Evolutionary conservation across 495 filamentous ascomycete species (phyloP), one percentile per base, ranked within the genome.

Genomic region (Penicillium argentinense): DNA sequence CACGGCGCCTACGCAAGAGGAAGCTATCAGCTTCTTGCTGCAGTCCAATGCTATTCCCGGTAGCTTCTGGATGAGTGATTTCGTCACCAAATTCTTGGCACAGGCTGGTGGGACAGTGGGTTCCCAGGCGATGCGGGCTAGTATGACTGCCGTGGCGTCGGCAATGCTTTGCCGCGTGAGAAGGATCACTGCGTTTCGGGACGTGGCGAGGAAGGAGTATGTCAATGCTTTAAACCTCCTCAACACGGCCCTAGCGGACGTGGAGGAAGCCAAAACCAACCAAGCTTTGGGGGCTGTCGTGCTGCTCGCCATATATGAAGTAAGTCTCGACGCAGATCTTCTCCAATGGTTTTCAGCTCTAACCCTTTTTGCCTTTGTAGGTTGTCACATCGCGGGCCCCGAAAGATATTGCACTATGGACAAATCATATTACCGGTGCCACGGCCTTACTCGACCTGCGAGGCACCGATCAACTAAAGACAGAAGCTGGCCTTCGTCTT

Each of bases 261-360:
- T 74, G 3, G 62, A 59, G 8, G 75, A 84, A 29, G 80, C 78
- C 30, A 75, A 72, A 49, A 74, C 79, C 32, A 83, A 87, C 58
- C 71, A 71, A 38, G 83, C 83, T 3, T 73, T 87, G 47, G 77
- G 82, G 23, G 72, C 80, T 1, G 76, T 85, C 25, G 64, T 87
- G 17, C 72, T 85, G 25, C 67, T 87, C 27, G 75, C 59, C 45
- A 66, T 71, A 54, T 78, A 63, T 58, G 72, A 72, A 67, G 72
- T 75, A 60, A 54, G 70, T 28, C 21, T 18, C 9, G 11, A 28
- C 23, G 25, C 45, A 25, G 26, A 16, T 32, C 45, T 27, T 24
- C 49, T 45, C 57, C 67, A 51, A 34, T 29, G 17, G 27, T 22
- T 14, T 5, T n/a, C n/a, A n/a, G n/a, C n/a, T n/a, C n/a, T n/a